Percentiles rank a stretch among this genome's conserved stretches.
Conservation (phyloP, 495 filamentous ascomycete species). For the Aspergillus cristatus region DNA sequence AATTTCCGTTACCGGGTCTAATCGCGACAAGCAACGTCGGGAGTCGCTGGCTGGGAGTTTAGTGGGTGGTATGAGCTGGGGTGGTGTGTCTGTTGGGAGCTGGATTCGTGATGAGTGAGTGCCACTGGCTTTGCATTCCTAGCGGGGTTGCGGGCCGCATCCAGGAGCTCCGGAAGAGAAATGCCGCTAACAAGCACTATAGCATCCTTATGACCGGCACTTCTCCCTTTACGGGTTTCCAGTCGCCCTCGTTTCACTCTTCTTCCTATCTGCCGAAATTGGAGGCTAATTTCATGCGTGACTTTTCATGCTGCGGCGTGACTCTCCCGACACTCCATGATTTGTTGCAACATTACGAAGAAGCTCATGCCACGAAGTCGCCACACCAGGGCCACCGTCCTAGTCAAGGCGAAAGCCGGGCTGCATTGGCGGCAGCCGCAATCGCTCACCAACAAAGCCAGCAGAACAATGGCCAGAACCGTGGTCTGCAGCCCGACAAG, state of each 20-base stretch:
- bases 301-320: slow-evolving; percentile 87
- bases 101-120: slow-evolving; percentile 98
- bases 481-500: slow-evolving; percentile 32
- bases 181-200: slow-evolving; percentile 18
- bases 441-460: slow-evolving; percentile 49
- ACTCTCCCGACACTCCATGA: slow-evolving; percentile 87
- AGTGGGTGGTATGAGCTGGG: slow-evolving; percentile 94
- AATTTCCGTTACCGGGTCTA: slow-evolving; percentile 71
- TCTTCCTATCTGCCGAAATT: slow-evolving; percentile 96
- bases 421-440: slow-evolving; percentile 46
- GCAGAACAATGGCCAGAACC: slow-evolving; percentile 34
- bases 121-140: slow-evolving; percentile 2
- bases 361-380: slow-evolving; percentile 68
- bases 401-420: slow-evolving; percentile 45
- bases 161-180: background rate
- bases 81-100: slow-evolving; percentile 89
- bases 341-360: slow-evolving; percentile 92
- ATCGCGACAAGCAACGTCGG: slow-evolving; percentile 64
- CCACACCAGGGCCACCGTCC: slow-evolving; percentile 48
- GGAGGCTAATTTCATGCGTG: slow-evolving; percentile 93
- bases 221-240: slow-evolving; percentile 72
- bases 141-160: background rate
- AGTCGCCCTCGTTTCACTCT: slow-evolving; percentile 92
- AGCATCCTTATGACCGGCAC: slow-evolving; percentile 97
- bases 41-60: slow-evolving; percentile 84